Base-by-base conservation (phyloP, 495 filamentous ascomycete species). In the Entonaema liquescens region DNA sequence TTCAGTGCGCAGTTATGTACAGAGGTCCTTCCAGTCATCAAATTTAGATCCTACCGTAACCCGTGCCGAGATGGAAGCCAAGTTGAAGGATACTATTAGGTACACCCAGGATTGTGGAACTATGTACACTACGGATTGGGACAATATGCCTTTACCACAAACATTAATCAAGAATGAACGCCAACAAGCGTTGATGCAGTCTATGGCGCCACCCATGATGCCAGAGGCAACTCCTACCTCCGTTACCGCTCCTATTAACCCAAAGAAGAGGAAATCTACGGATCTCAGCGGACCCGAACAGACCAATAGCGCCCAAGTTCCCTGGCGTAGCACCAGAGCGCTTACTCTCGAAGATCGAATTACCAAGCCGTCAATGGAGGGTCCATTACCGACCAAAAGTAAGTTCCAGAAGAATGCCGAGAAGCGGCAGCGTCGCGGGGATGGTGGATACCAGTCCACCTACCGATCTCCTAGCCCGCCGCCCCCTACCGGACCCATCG, bases 401-500 rank as follows among this genome's bases (percentile, higher is more conserved):
- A 97, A 97, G 91, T 94, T 87, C 66, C 89, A 93, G 81, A 90
- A 90, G 82, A 89, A 92, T 78, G 83, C 91, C 83, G 94, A 97
- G 77, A 95, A 95, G 83, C 89, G 95, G 62, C 91, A 89, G 80
- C 91, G 90, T 74, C 93, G 95, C 68, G 95, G 95, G 78, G 91
- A 94, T 70, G 86, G 87, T 49, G 85, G 87, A 21, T 89, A 89
- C 73, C 86, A 82, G 70, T 86, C 88, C 5, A 80, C 86, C 52
- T 88, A 89, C 47, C 83, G 86, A 62, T 89, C 89, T 42, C 87
- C 91, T 13, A 85, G 82, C 29, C 84, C 87, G 29, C 85, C 89
- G 40, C 82, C 86, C 31, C 79, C 83, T 55, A 83, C 87, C 64
- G 95, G 94, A 56, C 94, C 95, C 12, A 88, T 98, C 28, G 88